Percentiles rank a stretch among this genome's conserved stretches.
Conservation (phyloP, 169 alveolate genomes). For the Eimeria brunetti region DNA sequence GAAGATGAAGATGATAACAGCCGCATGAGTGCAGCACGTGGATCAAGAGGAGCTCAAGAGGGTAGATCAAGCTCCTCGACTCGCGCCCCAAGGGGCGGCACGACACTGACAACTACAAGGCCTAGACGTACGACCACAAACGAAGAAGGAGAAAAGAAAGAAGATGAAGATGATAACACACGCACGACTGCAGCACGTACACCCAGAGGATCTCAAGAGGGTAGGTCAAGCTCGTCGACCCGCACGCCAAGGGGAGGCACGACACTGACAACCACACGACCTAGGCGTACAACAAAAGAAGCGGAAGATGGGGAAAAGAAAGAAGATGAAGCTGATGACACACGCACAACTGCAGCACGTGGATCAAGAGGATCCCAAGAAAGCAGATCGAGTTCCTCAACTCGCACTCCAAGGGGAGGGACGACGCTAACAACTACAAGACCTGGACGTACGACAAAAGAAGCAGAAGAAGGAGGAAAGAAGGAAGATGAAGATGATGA, state of each 20-base stretch:
- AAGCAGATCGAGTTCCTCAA: not conserved
- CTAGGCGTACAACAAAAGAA: not conserved
- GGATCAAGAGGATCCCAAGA: not conserved
- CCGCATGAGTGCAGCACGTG: not conserved
- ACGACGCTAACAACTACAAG: not conserved
- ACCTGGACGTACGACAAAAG: not conserved
- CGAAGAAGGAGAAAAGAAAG: not conserved
- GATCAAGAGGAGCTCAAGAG: not conserved
- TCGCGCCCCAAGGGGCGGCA: slow-evolving; percentile 18
- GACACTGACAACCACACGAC: slow-evolving; percentile 2
- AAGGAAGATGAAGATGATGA: not conserved
- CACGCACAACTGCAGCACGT: not conserved
- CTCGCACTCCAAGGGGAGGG: slow-evolving; percentile 1
- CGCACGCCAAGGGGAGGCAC: not conserved
- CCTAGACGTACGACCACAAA: not conserved
- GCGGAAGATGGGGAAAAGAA: not conserved
- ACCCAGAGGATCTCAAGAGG: not conserved
- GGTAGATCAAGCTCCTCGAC: slow-evolving; percentile 7
- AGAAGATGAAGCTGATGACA: not conserved
- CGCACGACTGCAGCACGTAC: slow-evolving; percentile 28
- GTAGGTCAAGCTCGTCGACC: not conserved
- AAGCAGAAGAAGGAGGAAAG: not conserved
- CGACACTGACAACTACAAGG: slow-evolving; percentile 8
- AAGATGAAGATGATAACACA: not conserved
- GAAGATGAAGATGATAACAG: not conserved